Base-by-base conservation (phyloP, 2,329 filamentous ascomycete genomes). In the Sphaerulina populicola region DNA sequence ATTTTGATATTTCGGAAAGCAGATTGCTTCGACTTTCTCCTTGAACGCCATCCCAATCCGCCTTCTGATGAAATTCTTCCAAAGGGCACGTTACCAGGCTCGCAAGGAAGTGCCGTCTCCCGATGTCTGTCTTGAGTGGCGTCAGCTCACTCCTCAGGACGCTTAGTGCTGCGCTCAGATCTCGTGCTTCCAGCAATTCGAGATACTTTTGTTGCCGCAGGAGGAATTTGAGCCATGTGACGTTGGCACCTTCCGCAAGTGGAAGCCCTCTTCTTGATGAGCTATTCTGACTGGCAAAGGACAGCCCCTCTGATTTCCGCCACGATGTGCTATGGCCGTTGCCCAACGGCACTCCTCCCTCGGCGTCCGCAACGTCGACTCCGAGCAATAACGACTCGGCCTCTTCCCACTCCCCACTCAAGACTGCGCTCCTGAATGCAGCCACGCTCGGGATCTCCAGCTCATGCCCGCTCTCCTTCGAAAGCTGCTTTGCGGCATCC, bases 161-260 rank as follows among this genome's bases (percentile, higher is more conserved):
- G 63, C 77, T 77, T 51, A 98, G 74, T 6, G 91, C 93, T 46
- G 78, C 77, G 11, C 77, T 77, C 7, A 87, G 79, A 61, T 96
- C 83, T 59, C 82, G 76, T 62, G 77, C 74, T 67, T 97, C 90
- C 39, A 98, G 72, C 7, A 95, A 73, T 71, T 98, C 93, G 29
- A 98, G 74, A 62, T 91, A 98, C 68, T 97, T 97, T 67, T 98
- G 93, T 66, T 94, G 86, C 57, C 91, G 80, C 62, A 98, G 75
- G 74, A 83, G 83, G 68, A 97, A 96, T 42, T 84, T 78, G 85
- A 98, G 91, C 47, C 85, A 76, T 59, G 84, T 81, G 51, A 78
- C 78, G 62, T 95, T 85, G 6, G 88, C 85, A 21, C 81, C 83
- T 39, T 86, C 80, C 12, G 84, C 80, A 47, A 97, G 76, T 12